A percentile compares a stretch with the other conserved stretches of the same genome.
These are phyloP conservation scores for Aureobasidium zeae DNA, from an alignment of 2,329 filamentous ascomycete genomes.

Conservation along the genomic window DNA sequence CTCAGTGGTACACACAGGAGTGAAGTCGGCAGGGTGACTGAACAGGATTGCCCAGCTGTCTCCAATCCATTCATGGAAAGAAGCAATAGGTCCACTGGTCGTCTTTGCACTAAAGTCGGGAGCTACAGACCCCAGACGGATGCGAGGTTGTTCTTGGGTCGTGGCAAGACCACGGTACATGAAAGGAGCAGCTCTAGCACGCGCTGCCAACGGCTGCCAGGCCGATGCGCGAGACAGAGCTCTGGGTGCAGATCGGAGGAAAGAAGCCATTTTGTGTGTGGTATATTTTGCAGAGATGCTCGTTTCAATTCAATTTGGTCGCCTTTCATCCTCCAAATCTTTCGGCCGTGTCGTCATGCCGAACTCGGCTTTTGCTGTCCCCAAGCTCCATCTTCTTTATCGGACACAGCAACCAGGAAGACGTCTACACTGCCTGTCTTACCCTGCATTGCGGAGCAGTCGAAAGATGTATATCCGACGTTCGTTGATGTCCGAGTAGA, in stretches of 20 bases:
- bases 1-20: conserved; percentile 91
- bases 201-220: conserved; percentile 23
- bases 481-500: too few relatives aligned
- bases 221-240: conserved; percentile 24
- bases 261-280: conserved; percentile 27
- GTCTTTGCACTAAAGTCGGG: conserved; percentile 80
- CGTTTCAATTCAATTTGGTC: not conserved
- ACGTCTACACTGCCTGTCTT: too few relatives aligned
- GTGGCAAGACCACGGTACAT: conserved; percentile 32
- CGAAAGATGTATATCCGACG: too few relatives aligned
- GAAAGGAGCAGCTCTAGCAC: conserved; percentile 24
- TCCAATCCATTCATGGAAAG: conserved; percentile 70
- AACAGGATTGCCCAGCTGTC: conserved; percentile 75
- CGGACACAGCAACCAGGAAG: not conserved
- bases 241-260: conserved; percentile 30
- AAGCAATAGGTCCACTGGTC: conserved; percentile 41
- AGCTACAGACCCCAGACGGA: conserved; percentile 46
- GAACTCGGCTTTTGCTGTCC: conserved; percentile 9
- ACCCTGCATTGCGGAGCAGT: too few relatives aligned
- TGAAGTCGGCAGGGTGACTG: conserved; percentile 81
- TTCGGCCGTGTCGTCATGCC: not conserved
- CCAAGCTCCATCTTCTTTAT: not conserved
- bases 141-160: conserved; percentile 31
- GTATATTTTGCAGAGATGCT: not conserved
- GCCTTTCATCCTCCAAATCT: not conserved